Evolutionary conservation across 148 eudicot genomes (phyloP), one percentile per base, ranked within the genome.

Genomic region (Pouteria glomerata): DNA sequence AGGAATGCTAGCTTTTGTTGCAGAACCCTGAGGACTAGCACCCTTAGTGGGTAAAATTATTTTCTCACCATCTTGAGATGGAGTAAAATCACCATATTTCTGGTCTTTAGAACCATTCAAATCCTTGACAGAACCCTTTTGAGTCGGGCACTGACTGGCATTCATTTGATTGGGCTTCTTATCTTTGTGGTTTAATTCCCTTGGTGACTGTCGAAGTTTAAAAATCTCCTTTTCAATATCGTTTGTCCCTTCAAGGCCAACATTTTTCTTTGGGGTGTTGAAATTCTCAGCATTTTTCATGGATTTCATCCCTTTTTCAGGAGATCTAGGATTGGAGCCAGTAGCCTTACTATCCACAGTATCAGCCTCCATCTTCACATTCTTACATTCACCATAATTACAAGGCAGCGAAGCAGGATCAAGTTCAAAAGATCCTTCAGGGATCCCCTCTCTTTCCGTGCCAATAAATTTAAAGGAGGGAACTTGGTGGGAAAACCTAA

Each of bases 401-500:
- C 37, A 8, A 23, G 78, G 80, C 44, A 84, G 58, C 16, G 84
- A 59, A 72, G 84, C 78, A 57, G 79, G 75, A 75, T 84, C 87
- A 23, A 84, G 87, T 67, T 81, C 87, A 73, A 81, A 69, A 73
- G 84, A 78, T 62, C 71, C 78, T 44, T 41, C 39, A 0, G 84
- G 87, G 41, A 81, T 73, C 37, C 68, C 82, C 12, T 58, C 73
- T 73, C 70, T 76, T 71, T 85, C 85, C 14, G 57, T 67, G 65
- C 85, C 85, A 41, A 55, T 80, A 77, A 85, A 60, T 57, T 56
- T 72, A 26, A 59, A 69, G 21, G 71, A 74, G 4, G 82, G 84
- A 37, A 85, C 57, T 35, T 27, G 71, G 70, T 85, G 88, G 10
- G 88, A 85, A 62, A 85, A 85, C 63, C 63, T 80, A 24, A 79